phyloP scores from a whole-genome alignment of 352 stramenopile genomes.

The Phytopythium oedochilum region DNA sequence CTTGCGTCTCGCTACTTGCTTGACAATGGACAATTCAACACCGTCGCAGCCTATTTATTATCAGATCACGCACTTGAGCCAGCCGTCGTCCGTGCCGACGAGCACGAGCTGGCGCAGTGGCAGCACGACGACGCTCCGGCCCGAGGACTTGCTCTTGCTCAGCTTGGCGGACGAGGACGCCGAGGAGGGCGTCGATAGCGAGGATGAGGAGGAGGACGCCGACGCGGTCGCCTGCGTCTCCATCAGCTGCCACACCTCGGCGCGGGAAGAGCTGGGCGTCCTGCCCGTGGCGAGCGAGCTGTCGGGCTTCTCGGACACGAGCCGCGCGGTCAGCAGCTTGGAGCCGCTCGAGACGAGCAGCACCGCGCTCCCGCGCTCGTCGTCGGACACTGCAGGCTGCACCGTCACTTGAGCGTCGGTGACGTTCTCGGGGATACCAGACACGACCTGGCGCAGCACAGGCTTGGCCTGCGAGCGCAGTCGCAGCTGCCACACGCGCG shows the following conservation, averaged over 20 bases:
- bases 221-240: conserved; percentile 31
- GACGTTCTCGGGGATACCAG: conserved; percentile 49
- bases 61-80: conserved; percentile 43
- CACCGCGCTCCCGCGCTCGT: conserved; percentile 21
- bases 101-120: conserved; percentile 58
- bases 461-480: conserved; percentile 20
- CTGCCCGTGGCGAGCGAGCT: conserved; percentile 10
- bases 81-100: conserved; percentile 60
- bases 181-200: neutral
- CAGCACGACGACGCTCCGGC: conserved; percentile 39
- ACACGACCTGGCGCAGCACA: conserved; percentile 39
- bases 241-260: conserved; percentile 49
- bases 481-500: conserved; percentile 58
- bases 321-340: conserved; percentile 36
- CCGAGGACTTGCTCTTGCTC: conserved; percentile 39
- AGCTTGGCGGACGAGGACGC: conserved; percentile 17
- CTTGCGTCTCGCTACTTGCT: too few relatives aligned
- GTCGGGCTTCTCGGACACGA: conserved; percentile 23
- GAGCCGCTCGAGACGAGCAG: conserved; percentile 37
- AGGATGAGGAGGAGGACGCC: neutral
- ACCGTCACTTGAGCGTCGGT: conserved; percentile 42
- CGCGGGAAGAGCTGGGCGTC: conserved; percentile 12
- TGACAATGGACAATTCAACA: too few relatives aligned
- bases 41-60: neutral
- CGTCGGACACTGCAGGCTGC: conserved; percentile 23